Percentiles rank a stretch among this genome's conserved stretches.
Evolutionary conservation across 768 basidiomycete genomes (phyloP).

Genomic region (Agaricus subrufescens): DNA sequence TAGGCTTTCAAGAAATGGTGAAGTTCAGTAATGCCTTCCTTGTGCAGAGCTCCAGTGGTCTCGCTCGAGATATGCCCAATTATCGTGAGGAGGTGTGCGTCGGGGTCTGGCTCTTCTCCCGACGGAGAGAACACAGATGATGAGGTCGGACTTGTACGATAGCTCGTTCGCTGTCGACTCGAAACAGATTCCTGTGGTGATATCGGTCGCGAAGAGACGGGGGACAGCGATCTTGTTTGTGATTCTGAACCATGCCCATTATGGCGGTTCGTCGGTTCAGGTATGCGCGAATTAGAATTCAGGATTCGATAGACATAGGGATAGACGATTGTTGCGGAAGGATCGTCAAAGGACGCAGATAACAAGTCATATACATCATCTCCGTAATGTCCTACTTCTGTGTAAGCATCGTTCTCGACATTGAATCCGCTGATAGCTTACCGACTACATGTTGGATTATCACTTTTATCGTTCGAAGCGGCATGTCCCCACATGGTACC

Average conservation of each 20-base stretch:
- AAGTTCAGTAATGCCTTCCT: slow-evolving; percentile 91
- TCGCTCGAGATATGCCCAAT: slow-evolving; percentile 87
- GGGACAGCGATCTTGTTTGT: slow-evolving; percentile 45
- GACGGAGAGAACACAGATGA: slow-evolving; percentile 54
- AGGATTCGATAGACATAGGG: slow-evolving; percentile 92
- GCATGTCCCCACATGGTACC: slow-evolving; percentile 97
- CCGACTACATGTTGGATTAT: slow-evolving; percentile 97
- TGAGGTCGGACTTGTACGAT: slow-evolving; percentile 62
- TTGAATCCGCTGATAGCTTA: slow-evolving; percentile 35
- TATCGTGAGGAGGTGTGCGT: slow-evolving; percentile 75
- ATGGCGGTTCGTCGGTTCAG: slow-evolving; percentile 31
- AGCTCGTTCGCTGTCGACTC: slow-evolving; percentile 55
- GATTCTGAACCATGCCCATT: slow-evolving; percentile 31
- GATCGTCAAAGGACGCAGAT: slow-evolving; percentile 87
- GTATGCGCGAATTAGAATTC: slow-evolving; percentile 54
- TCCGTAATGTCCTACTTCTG: slow-evolving; percentile 64
- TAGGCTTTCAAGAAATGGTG: slow-evolving; percentile 91
- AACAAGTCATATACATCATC: slow-evolving; percentile 90
- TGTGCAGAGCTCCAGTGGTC: slow-evolving; percentile 84
- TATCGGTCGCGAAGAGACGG: slow-evolving; percentile 61
- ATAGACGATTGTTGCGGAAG: slow-evolving; percentile 96
- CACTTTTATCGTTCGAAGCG: slow-evolving; percentile 94
- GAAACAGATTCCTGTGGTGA: slow-evolving; percentile 64
- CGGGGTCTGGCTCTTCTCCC: slow-evolving; percentile 83
- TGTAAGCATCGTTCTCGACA: slow-evolving; percentile 10